These are phyloP conservation scores for Phialocephala subalpina DNA, from an alignment of 2,329 filamentous ascomycete genomes.

Conservation along the genomic window DNA sequence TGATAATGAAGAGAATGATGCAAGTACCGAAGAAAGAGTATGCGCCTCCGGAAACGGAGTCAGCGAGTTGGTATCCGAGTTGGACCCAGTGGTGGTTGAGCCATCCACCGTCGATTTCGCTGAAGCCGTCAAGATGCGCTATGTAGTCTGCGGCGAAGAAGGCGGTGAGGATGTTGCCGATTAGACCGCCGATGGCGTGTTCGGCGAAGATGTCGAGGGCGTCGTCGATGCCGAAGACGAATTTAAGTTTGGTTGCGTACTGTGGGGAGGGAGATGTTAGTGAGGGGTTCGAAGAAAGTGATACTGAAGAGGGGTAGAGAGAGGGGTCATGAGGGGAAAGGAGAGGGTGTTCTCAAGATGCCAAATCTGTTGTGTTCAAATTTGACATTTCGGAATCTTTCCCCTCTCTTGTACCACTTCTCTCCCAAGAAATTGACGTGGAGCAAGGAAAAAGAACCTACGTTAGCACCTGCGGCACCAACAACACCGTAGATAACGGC, in stretches of 20 bases:
- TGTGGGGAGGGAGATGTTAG: slow-evolving; percentile 13
- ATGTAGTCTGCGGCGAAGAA: slow-evolving; percentile 89
- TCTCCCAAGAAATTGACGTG: background rate
- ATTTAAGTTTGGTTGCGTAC: slow-evolving; percentile 91
- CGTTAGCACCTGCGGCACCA: slow-evolving; percentile 80
- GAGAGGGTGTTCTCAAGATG: background rate
- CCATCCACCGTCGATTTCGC: slow-evolving; percentile 78
- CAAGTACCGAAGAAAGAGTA: slow-evolving; percentile 84
- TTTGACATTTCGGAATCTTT: background rate
- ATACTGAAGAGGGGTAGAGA: background rate
- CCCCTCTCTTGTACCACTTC: background rate
- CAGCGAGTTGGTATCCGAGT: slow-evolving; percentile 83
- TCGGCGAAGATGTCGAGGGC: slow-evolving; percentile 90
- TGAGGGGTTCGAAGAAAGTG: background rate
- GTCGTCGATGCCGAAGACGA: slow-evolving; percentile 81
- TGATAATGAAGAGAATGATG: slow-evolving; percentile 82
- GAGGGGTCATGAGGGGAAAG: too few species aligned
- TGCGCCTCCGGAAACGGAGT: slow-evolving; percentile 76
- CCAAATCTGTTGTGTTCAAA: background rate
- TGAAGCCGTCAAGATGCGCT: slow-evolving; percentile 77
- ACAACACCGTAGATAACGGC: slow-evolving; percentile 81
- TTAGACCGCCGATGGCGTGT: slow-evolving; percentile 78
- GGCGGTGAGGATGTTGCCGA: slow-evolving; percentile 80
- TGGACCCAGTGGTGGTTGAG: slow-evolving; percentile 85
- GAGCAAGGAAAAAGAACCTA: slow-evolving; percentile 12